Conservation (phyloP, 2,329 filamentous ascomycete genomes). For the Septoria petroselini region DNA sequence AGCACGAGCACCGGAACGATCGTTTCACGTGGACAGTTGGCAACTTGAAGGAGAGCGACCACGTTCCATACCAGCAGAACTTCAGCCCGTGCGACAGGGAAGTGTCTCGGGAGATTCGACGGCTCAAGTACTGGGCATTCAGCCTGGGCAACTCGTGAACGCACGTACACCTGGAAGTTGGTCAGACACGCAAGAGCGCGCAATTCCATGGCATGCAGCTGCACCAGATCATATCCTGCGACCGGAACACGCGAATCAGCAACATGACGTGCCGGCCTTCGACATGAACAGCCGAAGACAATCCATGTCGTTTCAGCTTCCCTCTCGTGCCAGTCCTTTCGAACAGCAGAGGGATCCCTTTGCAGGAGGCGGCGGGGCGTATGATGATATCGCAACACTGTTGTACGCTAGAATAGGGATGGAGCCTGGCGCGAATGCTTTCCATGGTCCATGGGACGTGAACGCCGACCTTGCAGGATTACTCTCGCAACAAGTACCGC, state of each 20-base stretch:
- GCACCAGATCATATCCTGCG: background rate
- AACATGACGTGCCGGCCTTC: background rate
- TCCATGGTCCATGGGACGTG: conserved; percentile 6
- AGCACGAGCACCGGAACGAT: background rate
- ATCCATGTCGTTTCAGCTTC: conserved; percentile 11
- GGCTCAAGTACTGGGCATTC: background rate
- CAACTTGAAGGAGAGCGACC: conserved; percentile 3
- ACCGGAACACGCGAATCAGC: background rate
- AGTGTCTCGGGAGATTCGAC: background rate
- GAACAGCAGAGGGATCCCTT: conserved; percentile 11
- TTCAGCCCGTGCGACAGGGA: background rate
- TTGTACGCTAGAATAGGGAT: conserved; percentile 6
- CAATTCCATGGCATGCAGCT: background rate
- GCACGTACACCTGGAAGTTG: background rate
- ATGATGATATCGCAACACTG: conserved; percentile 14
- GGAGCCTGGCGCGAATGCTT: conserved; percentile 4
- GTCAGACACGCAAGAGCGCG: background rate
- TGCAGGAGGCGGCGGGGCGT: conserved; percentile 9
- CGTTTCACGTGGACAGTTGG: conserved; percentile 17
- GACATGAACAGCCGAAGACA: conserved; percentile 13
- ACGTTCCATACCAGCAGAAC: background rate
- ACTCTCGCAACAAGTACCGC: background rate
- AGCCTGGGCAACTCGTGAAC: background rate
- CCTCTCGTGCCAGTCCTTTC: background rate
- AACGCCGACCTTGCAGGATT: background rate